phyloP scores from a whole-genome alignment of 441 rosid species.

The Gossypium trilobum region DNA sequence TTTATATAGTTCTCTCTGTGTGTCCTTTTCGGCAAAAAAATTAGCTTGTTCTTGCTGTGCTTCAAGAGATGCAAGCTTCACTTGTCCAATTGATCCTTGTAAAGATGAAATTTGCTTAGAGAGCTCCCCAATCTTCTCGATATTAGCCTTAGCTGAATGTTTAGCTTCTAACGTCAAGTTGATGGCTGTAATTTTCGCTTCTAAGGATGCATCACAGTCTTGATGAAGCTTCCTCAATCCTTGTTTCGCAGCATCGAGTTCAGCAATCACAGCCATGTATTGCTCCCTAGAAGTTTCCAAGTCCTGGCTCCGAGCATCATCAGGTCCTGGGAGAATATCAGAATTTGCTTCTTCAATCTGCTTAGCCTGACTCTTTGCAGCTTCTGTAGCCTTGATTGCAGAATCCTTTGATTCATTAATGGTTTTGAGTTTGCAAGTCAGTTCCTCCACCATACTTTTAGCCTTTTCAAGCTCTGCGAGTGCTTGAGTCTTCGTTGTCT shows the following conservation, averaged over 20 bases:
- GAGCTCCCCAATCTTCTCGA: constrained; percentile 59
- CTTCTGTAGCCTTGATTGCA: constrained; percentile 51
- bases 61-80: constrained; percentile 56
- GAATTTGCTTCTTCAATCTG: constrained; percentile 45
- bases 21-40: constrained; percentile 60
- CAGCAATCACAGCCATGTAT: constrained; percentile 41
- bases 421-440: constrained; percentile 45
- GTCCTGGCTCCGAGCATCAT: constrained; percentile 44
- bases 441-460: constrained; percentile 55
- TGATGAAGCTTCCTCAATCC: constrained; percentile 59
- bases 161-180: constrained; percentile 55
- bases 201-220: constrained; percentile 48
- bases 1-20: constrained; percentile 47
- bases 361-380: constrained; percentile 45
- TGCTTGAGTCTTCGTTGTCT: constrained; percentile 56
- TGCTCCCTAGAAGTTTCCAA: constrained; percentile 47
- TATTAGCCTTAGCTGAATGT: constrained; percentile 38
- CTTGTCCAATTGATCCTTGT: constrained; percentile 68
- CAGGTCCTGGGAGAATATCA: constrained; percentile 28
- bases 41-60: constrained; percentile 57
- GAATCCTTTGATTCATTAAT: constrained; percentile 54
- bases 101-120: constrained; percentile 55
- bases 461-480: constrained; percentile 65
- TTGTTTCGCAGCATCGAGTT: constrained; percentile 70
- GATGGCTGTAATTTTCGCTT: constrained; percentile 49